Conservation (phyloP, 2,329 filamentous ascomycete genomes). For the Botrytis aclada region DNA sequence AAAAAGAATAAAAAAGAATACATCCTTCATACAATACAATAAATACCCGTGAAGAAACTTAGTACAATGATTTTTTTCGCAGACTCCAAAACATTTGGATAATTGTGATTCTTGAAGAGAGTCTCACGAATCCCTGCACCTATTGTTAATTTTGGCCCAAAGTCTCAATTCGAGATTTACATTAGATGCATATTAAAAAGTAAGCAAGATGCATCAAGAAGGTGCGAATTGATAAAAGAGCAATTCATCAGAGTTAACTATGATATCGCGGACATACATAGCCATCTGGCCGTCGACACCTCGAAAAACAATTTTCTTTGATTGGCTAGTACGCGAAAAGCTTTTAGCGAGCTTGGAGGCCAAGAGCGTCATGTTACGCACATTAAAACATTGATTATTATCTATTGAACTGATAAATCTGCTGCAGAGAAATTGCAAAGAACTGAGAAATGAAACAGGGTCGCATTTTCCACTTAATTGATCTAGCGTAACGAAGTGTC, state of each 20-base stretch:
- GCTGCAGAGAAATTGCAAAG: background rate
- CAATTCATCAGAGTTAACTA: background rate
- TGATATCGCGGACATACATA: background rate
- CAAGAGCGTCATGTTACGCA: background rate
- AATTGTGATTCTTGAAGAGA: background rate
- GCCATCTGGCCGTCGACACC: background rate
- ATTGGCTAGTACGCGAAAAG: background rate
- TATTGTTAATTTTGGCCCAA: background rate
- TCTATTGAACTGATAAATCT: background rate
- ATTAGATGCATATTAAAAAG: fast-evolving
- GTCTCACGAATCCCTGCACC: background rate
- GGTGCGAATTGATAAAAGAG: background rate
- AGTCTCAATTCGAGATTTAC: fast-evolving
- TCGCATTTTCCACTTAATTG: background rate
- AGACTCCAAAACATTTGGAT: background rate
- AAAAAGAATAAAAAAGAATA: too few relatives aligned
- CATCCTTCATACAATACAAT: background rate
- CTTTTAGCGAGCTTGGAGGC: background rate
- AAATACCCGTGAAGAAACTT: fast-evolving
- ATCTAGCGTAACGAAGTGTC: background rate
- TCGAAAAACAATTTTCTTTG: background rate
- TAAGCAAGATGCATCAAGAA: background rate
- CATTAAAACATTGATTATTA: background rate
- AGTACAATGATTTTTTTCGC: background rate
- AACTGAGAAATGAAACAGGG: background rate